Percentiles rank a stretch among this genome's conserved stretches.
These are phyloP conservation scores for Myriangium duriaei DNA, from an alignment of 2,329 filamentous ascomycete species.

Conservation along the genomic window DNA sequence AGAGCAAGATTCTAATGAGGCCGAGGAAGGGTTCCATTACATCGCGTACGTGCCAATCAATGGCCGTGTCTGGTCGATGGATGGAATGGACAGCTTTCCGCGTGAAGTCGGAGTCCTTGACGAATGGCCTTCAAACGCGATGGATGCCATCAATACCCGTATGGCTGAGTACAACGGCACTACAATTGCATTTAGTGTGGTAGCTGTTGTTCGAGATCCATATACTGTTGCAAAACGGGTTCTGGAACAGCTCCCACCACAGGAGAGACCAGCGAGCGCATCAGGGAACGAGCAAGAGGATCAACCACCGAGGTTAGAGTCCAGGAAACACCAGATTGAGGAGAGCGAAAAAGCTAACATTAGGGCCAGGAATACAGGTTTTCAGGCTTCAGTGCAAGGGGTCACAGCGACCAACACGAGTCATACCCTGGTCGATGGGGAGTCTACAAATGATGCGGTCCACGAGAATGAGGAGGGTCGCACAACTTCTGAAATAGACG, in stretches of 20 bases:
- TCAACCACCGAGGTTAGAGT: too few relatives aligned
- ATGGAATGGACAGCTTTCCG: slow-evolving; percentile 66
- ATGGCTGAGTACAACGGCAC: slow-evolving; percentile 56
- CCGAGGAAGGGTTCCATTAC: slow-evolving; percentile 68
- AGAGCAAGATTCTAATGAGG: slow-evolving; percentile 25
- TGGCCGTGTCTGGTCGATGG: slow-evolving; percentile 74
- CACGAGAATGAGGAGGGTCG: too few relatives aligned
- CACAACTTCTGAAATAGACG: too few relatives aligned
- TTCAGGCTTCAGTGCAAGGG: too few relatives aligned
- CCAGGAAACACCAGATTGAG: too few relatives aligned
- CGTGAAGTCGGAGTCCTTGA: slow-evolving; percentile 45
- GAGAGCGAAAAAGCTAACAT: too few relatives aligned
- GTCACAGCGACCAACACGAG: too few relatives aligned
- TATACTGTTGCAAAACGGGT: slow-evolving; percentile 35
- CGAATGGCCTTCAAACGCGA: slow-evolving; percentile 57
- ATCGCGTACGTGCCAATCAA: slow-evolving; percentile 72
- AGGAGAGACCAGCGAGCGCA: too few relatives aligned
- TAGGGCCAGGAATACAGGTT: too few relatives aligned
- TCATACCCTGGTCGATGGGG: too few relatives aligned
- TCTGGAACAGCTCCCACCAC: slow-evolving; percentile 21
- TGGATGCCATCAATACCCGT: slow-evolving; percentile 50
- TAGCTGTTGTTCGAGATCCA: slow-evolving; percentile 61
- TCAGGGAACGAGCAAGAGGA: too few relatives aligned
- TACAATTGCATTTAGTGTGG: slow-evolving; percentile 61
- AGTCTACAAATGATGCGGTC: too few relatives aligned